A percentile compares a stretch with the other conserved stretches of the same genome.
phyloP scores from a whole-genome alignment of 768 basidiomycete species.

The Dictyophora rubrovolvata region DNA sequence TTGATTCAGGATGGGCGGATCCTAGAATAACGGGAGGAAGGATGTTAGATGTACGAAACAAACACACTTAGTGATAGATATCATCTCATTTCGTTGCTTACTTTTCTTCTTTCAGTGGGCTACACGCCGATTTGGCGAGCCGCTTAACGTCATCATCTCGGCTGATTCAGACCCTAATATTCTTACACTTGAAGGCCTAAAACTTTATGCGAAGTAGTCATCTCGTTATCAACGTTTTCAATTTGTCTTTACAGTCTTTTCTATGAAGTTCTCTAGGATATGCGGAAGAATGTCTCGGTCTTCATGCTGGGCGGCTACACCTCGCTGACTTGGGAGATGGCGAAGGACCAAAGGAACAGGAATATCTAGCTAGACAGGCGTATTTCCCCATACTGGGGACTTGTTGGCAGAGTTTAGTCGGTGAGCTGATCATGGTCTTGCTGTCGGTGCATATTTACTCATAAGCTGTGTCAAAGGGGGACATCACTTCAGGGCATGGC shows the following conservation, averaged over 20 bases:
- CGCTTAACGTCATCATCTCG: conserved; percentile 76
- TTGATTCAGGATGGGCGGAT: conserved; percentile 41
- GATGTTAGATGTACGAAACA: conserved; percentile 56
- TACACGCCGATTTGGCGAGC: conserved; percentile 57
- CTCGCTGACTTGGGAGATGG: conserved; percentile 80
- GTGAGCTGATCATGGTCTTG: conserved; percentile 19
- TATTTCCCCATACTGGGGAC: conserved; percentile 75
- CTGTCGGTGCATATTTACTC: background rate
- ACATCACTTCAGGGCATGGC: conserved; percentile 84
- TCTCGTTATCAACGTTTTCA: background rate
- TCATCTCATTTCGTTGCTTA: too few species aligned
- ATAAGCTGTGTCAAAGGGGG: conserved; percentile 38
- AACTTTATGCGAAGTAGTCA: conserved; percentile 53
- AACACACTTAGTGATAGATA: too few species aligned
- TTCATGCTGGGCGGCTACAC: conserved; percentile 68
- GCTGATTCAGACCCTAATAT: conserved; percentile 70
- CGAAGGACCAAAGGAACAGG: conserved; percentile 55
- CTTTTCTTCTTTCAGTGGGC: conserved; percentile 16
- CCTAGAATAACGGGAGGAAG: conserved; percentile 65
- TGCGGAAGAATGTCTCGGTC: conserved; percentile 70
- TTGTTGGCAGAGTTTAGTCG: conserved; percentile 79
- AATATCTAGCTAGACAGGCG: conserved; percentile 65
- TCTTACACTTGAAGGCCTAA: conserved; percentile 64
- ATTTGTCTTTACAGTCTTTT: background rate
- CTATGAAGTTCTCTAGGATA: conserved; percentile 67